Base-by-base conservation (phyloP, 148 eudicot species). In the Polygonum aviculare region DNA sequence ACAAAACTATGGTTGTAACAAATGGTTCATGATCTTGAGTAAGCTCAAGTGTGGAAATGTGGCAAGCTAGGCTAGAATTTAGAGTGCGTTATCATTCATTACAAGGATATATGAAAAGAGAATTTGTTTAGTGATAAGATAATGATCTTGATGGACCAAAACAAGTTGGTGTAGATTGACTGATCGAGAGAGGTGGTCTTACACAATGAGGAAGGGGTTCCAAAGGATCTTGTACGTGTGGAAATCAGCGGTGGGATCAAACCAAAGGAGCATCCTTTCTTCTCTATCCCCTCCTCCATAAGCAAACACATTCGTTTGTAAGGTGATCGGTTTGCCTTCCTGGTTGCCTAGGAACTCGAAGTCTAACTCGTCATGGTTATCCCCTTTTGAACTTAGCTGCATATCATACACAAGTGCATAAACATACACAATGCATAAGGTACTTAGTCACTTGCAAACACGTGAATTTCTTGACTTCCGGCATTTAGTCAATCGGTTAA, bases 281-380 rank as follows among this genome's bases (percentile, higher is more conserved):
- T 82, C 84, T 33, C 78, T 82, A 51, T 51, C 60, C 3, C 84
- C 84, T 62, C 78, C 63, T 19, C 84, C 84, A 75, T 78, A 73
- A 12, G 79, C 78, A 76, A 75, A 82, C 81, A 76, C 49, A 4
- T 82, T 82, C 1, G 84, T 82, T 39, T 78, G 81, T 35, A 82
- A 36, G 4, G 74, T 75, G 71, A 78, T 78, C 33, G 84, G 84
- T 44, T 82, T 74, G 10, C 81, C 84, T 45, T 63, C 78, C 9
- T 45, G 15, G 70, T 82, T 78, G 2, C 84, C 84, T 77, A 82
- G 72, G 62, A 82, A 82, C 69, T 82, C 84, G 31, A 82, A 82
- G 63, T 82, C 84, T 47, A 82, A 75, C 72, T 78, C 84, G 78
- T 82, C 84, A 15, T 82, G 81, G 6, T 71, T 47, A 14, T 77